Conservation (phyloP, 225 moss, liverwort and hornwort genomes). For the Pleurozium schreberi region DNA sequence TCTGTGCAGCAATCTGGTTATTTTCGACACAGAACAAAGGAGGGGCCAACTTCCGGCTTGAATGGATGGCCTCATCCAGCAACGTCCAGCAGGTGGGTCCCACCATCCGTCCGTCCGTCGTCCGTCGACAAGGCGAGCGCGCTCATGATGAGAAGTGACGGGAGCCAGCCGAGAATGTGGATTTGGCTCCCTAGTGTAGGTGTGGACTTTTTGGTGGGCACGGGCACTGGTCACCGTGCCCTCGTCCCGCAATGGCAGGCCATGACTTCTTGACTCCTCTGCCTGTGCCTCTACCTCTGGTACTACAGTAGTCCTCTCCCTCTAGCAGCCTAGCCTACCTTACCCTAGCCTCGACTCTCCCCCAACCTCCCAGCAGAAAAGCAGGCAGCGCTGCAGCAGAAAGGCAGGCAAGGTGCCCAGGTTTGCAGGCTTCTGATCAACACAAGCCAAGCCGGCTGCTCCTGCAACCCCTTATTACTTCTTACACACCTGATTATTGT, state of each 20-base stretch:
- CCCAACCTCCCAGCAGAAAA: neutral
- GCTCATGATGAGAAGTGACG: conserved; percentile 5
- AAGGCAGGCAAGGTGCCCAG: neutral
- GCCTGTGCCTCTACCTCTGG: too few relatives aligned
- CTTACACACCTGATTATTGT: conserved; percentile 1
- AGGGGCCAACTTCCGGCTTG: neutral
- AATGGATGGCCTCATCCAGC: neutral
- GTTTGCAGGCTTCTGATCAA: neutral
- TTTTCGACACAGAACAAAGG: neutral
- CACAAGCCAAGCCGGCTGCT: neutral
- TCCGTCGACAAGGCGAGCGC: neutral
- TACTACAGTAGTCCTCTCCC: neutral
- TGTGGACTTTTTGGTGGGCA: conserved; percentile 22
- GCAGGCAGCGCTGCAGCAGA: neutral
- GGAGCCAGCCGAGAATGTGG: neutral
- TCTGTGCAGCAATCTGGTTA: neutral
- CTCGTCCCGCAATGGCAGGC: neutral
- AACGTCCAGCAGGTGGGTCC: neutral
- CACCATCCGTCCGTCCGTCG: neutral
- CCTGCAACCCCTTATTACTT: neutral
- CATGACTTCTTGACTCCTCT: conserved; percentile 1
- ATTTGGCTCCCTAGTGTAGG: conserved; percentile 2
- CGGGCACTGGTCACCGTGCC: neutral
- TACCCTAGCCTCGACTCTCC: too few relatives aligned
- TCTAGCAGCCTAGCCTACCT: neutral